Evolutionary conservation across 768 basidiomycete genomes (phyloP).

Genomic region (Dictyophora rubrovolvata): DNA sequence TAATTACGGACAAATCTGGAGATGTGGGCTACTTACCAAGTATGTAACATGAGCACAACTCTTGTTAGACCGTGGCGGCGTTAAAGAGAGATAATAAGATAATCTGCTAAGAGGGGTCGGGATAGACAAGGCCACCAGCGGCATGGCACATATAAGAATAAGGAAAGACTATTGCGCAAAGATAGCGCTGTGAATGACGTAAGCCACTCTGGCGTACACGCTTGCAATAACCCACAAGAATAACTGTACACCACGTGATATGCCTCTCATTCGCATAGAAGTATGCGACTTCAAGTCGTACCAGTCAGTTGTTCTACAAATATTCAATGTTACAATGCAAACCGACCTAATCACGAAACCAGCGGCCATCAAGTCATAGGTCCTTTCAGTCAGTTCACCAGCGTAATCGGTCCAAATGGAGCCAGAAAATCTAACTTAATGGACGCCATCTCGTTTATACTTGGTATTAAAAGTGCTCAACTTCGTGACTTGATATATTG

Average conservation of each 20-base stretch:
- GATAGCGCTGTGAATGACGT: too few relatives aligned
- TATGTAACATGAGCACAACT: too few relatives aligned
- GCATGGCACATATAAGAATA: too few relatives aligned
- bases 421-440: constrained; percentile 95
- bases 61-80: too few relatives aligned
- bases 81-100: too few relatives aligned
- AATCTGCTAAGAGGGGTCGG: too few relatives aligned
- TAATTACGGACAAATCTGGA: too few relatives aligned
- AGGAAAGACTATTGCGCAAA: too few relatives aligned
- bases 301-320: constrained; percentile 30
- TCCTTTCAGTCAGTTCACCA: constrained; percentile 27
- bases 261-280: constrained; percentile 83
- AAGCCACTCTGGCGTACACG: too few relatives aligned
- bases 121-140: too few relatives aligned
- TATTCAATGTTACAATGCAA: background rate
- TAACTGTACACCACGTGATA: constrained; percentile 20
- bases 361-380: constrained; percentile 85
- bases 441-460: constrained; percentile 99
- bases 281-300: constrained; percentile 97
- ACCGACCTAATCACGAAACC: constrained; percentile 3
- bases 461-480: constrained; percentile 91
- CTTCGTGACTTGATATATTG: constrained; percentile 93
- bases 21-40: too few relatives aligned
- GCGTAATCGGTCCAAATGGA: constrained; percentile 47
- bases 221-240: too few relatives aligned